phyloP scores from a whole-genome alignment of 805 yeast species.

The Metschnikowia borealis region DNA sequence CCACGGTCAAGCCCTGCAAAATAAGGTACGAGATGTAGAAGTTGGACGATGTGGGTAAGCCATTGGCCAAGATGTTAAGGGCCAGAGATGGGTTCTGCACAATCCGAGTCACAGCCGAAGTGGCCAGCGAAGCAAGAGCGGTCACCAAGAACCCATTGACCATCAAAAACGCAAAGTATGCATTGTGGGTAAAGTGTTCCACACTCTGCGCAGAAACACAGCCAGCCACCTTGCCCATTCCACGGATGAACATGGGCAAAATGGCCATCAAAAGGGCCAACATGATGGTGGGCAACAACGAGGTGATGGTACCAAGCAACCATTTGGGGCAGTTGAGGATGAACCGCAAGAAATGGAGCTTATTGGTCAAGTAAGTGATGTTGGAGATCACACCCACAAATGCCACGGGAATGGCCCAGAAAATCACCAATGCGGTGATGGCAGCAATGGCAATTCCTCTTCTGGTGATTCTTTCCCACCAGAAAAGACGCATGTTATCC shows the following conservation, averaged over 20 bases:
- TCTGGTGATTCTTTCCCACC: conserved; percentile 73
- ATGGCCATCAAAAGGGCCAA: conserved; percentile 63
- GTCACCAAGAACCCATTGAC: conserved; percentile 69
- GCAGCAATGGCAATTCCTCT: conserved; percentile 48
- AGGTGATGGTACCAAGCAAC: conserved; percentile 61
- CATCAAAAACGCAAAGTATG: conserved; percentile 67
- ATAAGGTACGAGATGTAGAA: conserved; percentile 66
- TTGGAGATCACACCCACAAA: conserved; percentile 75
- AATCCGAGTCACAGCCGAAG: conserved; percentile 62
- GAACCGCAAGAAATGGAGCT: conserved; percentile 46
- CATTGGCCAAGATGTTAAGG: conserved; percentile 56
- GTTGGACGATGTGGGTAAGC: conserved; percentile 70
- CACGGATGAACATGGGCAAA: conserved; percentile 61
- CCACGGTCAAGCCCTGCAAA: conserved; percentile 62
- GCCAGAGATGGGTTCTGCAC: conserved; percentile 55
- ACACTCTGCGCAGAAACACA: conserved; percentile 52
- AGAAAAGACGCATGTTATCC: conserved; percentile 69
- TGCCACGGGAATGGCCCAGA: conserved; percentile 79
- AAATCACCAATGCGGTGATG: conserved; percentile 50
- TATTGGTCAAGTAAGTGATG: conserved; percentile 56
- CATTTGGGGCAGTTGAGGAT: conserved; percentile 51
- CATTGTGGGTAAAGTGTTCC: conserved; percentile 62
- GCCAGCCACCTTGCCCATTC: conserved; percentile 60
- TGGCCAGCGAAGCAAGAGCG: conserved; percentile 67
- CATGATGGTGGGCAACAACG: conserved; percentile 64